A percentile compares a stretch with the other conserved stretches of the same genome.
phyloP scores from a whole-genome alignment of 106 monocot species.

The Allium fistulosum region DNA sequence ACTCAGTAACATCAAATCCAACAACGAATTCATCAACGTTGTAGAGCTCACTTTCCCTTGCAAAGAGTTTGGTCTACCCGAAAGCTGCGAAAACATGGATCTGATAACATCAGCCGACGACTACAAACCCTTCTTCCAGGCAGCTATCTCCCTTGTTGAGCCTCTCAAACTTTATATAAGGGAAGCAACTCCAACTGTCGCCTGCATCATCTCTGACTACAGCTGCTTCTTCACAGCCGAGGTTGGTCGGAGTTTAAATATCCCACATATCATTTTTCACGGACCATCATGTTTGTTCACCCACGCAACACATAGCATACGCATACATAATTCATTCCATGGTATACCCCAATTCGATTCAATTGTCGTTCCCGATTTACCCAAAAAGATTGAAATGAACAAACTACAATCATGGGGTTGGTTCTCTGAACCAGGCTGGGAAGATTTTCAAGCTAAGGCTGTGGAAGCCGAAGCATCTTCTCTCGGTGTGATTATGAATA shows the following conservation, averaged over 20 bases:
- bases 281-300: background rate
- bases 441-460: background rate
- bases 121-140: background rate
- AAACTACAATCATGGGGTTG: background rate
- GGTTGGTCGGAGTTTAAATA: background rate
- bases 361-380: background rate
- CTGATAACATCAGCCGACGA: background rate
- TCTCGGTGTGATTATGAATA: conserved; percentile 1
- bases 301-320: too few relatives aligned
- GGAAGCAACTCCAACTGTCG: background rate
- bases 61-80: conserved; percentile 5
- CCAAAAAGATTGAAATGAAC: background rate
- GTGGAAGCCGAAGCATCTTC: background rate
- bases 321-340: too few relatives aligned
- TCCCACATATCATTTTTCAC: background rate
- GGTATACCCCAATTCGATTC: background rate
- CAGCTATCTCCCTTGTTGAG: background rate
- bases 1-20: background rate
- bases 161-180: background rate
- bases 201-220: background rate
- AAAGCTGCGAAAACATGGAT: conserved; percentile 12
- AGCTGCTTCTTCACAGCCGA: background rate
- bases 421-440: background rate
- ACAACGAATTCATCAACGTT: background rate
- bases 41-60: conserved; percentile 1